phyloP scores from a whole-genome alignment of 2,329 filamentous ascomycete species.

The Pestalotiopsis sp. region DNA sequence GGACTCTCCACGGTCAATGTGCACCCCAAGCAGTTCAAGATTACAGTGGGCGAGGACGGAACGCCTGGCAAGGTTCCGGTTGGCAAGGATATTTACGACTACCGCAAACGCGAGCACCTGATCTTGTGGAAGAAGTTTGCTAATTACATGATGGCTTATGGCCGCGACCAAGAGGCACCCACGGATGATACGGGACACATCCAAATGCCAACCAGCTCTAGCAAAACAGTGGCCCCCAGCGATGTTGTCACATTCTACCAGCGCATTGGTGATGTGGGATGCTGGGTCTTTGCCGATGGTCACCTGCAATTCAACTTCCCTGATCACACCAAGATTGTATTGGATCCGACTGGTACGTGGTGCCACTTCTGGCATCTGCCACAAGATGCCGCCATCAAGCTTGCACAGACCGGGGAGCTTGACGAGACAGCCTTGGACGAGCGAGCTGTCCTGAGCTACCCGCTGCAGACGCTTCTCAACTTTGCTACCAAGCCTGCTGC shows the following conservation, averaged over 20 bases:
- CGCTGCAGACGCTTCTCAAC: slow-evolving; percentile 74
- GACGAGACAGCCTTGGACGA: slow-evolving; percentile 71
- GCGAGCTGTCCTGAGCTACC: slow-evolving; percentile 72
- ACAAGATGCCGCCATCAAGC: slow-evolving; percentile 67
- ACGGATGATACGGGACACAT: slow-evolving; percentile 47
- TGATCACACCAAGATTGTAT: slow-evolving; percentile 82
- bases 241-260: slow-evolving; percentile 81
- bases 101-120: slow-evolving; percentile 67
- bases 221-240: slow-evolving; percentile 45
- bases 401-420: slow-evolving; percentile 68
- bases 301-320: slow-evolving; percentile 88
- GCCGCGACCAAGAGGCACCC: slow-evolving; percentile 66
- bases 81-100: slow-evolving; percentile 67
- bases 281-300: slow-evolving; percentile 81
- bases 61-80: slow-evolving; percentile 62
- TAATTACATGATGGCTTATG: slow-evolving; percentile 75
- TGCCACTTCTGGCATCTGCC: slow-evolving; percentile 80
- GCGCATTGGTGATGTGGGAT: slow-evolving; percentile 77
- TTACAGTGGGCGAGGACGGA: slow-evolving; percentile 58
- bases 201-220: slow-evolving; percentile 41
- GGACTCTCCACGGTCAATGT: slow-evolving; percentile 68
- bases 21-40: slow-evolving; percentile 63
- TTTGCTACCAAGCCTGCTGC: slow-evolving; percentile 54
- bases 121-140: slow-evolving; percentile 75
- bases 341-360: slow-evolving; percentile 74